Evolutionary conservation across 108 stramenopile species (phyloP).

Genomic region (Nitzschia inconspicua): DNA sequence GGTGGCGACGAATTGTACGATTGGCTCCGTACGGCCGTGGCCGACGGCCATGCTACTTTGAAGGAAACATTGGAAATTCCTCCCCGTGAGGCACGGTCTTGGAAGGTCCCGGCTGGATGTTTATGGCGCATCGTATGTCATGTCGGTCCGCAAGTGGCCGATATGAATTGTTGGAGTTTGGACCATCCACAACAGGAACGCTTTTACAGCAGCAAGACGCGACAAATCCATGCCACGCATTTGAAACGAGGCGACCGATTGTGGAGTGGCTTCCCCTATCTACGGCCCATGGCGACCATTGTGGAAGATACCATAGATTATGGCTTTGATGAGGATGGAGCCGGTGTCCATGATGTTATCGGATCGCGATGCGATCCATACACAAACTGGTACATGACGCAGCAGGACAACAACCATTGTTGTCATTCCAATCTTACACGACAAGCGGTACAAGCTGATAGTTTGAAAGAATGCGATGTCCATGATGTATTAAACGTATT

Average conservation of each 20-base stretch:
- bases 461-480: constrained; percentile 41
- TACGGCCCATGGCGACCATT: constrained; percentile 54
- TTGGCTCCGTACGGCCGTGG: constrained; percentile 27
- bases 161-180: constrained; percentile 54
- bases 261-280: constrained; percentile 52
- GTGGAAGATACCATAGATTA: constrained; percentile 49
- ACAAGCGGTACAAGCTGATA: constrained; percentile 21
- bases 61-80: constrained; percentile 35
- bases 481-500: constrained; percentile 67
- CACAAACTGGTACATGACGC: constrained; percentile 50
- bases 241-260: constrained; percentile 49
- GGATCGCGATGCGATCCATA: constrained; percentile 64
- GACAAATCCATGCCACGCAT: constrained; percentile 61
- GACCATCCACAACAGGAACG: constrained; percentile 30
- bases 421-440: constrained; percentile 60
- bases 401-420: constrained; percentile 25
- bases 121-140: constrained; percentile 49
- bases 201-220: constrained; percentile 56
- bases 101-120: constrained; percentile 44
- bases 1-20: constrained; percentile 43
- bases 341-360: constrained; percentile 63
- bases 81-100: constrained; percentile 33
- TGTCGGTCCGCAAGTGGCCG: constrained; percentile 58
- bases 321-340: constrained; percentile 62
- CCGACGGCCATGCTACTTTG: constrained; percentile 18